Base-by-base conservation (phyloP, 225 moss, liverwort and hornwort genomes). In the Marchantia polymorpha region DNA sequence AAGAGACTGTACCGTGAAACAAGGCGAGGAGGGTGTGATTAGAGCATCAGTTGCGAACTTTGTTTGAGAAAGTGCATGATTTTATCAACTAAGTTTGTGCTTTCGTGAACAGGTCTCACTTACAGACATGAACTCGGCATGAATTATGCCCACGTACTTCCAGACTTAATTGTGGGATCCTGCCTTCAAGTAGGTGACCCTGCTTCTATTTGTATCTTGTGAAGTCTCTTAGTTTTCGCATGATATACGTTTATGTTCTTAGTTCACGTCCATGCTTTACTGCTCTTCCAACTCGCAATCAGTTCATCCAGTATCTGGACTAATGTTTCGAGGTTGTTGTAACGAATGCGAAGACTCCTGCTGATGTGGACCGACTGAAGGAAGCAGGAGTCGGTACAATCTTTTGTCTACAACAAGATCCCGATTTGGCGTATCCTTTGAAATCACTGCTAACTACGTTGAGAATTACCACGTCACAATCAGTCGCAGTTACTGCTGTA, bases 91-190 rank as follows among this genome's bases (percentile, higher is more conserved):
- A 53, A 75, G 23, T 10, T 7, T 61, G 39, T 59, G 19, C 23
- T 76, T 64, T 63, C 85, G 55, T 58, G 63, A 78, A 81, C 92
- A 89, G 92, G 83, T 81, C 84, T 97, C 29, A 93, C 93, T 66
- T 97, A 97, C 84, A 90, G 97, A 82, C 97, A 97, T 80, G 97
- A 97, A 53, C 87, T 97, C 27, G 97, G 97, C 48, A 97, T 97
- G 97, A 94, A 94, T 76, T 97, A 89, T 81, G 90, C 90, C 27
- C 81, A 85, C 80, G 97, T 97, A 10, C 84, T 97, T 39, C 91
- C 94, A 29, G 93, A 94, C 76, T 90, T 97, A 74, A 93, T 94
- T 46, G 97, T 97, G 65, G 97, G 97, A 53, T 97, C 97, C 15
- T 97, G 97, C 84, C 94, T 91, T 66, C 97, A 97, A 90, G 94